Base-by-base conservation (phyloP, 768 basidiomycete genomes). In the Clitopilus passeckerianus region DNA sequence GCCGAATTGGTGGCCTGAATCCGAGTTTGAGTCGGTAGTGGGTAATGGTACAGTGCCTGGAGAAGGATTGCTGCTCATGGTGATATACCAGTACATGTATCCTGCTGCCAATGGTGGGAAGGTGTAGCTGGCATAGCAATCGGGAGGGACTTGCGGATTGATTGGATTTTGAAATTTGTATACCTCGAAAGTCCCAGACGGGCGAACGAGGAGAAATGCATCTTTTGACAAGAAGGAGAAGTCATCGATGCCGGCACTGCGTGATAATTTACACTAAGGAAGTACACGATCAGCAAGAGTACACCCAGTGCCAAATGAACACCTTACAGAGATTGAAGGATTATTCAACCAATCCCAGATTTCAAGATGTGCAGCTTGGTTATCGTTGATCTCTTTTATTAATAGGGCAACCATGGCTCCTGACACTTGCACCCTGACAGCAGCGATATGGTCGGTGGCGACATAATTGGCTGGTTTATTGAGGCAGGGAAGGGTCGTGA, bases 71-170 rank as follows among this genome's bases (percentile, higher is more conserved):
- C 76, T 79, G 67, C 80, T 81, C 72, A 81, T 76, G 54, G 79
- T 80, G 43, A 82, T 80, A 58, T 82, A 81, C 78, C 79, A 82
- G 62, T 81, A 84, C 65, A 73, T 72, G 62, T 77, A 81, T 6
- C 75, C 78, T 5, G 71, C 68, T 33, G 75, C 72, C 12, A 83
- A 72, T 4, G 71, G 69, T 1, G 81, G 82, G 34, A 83, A 77
- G 22, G 64, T 68, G 56, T 80, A 80, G 60, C 64, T 73, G 24
- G 73, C 75, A 41, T 72, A 70, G 37, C 73, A 65, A 14, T 66
- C 61, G 1, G 80, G 81, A 5, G 60, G 54, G 9, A 68, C 71
- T 5, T 63, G 63, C 12, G 63, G 22, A 10, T 65, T 64, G 6
- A 67, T 66, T 5, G 79, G 78, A 56, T 75, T 74, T 1, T 66